Conservation (phyloP, 2,329 filamentous ascomycete species). For the Penicillium griseofulvum region DNA sequence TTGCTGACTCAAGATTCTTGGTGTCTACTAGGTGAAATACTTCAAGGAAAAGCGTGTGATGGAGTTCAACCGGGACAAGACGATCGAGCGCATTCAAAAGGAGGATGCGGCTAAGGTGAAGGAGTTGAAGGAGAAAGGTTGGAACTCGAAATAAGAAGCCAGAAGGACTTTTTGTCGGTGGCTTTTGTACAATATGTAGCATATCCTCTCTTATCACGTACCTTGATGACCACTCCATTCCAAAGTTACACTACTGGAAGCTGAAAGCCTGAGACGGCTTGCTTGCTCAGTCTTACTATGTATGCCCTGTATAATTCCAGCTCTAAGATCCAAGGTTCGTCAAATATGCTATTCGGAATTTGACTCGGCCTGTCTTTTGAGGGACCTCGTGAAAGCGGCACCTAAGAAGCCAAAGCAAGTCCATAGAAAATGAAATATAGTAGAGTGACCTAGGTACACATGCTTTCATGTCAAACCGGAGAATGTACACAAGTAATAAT, state of each 20-base stretch:
- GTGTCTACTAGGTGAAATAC: slow-evolving; percentile 71
- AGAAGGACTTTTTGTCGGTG: slow-evolving; percentile 1
- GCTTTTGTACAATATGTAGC: slow-evolving; percentile 29
- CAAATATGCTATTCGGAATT: not conserved
- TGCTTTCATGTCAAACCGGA: not conserved
- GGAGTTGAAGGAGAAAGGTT: slow-evolving; percentile 45
- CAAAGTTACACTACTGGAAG: not conserved
- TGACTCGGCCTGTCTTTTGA: not conserved
- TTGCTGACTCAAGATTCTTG: not conserved
- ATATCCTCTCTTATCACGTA: slow-evolving; percentile 25
- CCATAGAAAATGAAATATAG: not conserved
- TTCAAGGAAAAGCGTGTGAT: slow-evolving; percentile 97
- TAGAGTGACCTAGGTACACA: not conserved
- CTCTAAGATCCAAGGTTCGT: not conserved
- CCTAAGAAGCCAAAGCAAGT: not conserved
- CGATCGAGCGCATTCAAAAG: slow-evolving; percentile 69
- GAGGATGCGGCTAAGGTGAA: slow-evolving; percentile 67
- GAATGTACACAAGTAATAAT: not conserved
- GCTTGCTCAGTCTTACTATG: not conserved
- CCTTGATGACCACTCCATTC: slow-evolving; percentile 11
- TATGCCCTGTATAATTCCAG: not conserved
- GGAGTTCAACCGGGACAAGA: slow-evolving; percentile 80
- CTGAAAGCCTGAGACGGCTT: not conserved
- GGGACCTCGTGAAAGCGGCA: not conserved
- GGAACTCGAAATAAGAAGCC: slow-evolving; percentile 25